Conservation (phyloP, 495 filamentous ascomycete species). For the Xylaria scruposa region DNA sequence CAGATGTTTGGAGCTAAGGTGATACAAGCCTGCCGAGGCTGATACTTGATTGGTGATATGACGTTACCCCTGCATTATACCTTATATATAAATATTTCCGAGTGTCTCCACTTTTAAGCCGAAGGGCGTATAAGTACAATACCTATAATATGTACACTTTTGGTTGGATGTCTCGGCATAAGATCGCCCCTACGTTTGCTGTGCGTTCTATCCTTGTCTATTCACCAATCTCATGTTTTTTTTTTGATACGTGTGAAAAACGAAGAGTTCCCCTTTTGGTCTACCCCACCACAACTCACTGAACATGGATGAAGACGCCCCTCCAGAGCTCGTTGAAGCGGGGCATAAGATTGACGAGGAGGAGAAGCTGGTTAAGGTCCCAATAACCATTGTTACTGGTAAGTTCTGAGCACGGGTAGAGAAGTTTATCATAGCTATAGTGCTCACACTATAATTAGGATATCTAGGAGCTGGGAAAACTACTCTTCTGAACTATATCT, state of each 20-base stretch:
- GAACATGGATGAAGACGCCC: slow-evolving; percentile 68
- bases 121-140: neutral
- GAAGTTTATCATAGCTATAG: slow-evolving; percentile 7
- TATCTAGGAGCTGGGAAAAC: slow-evolving; percentile 97
- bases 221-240: neutral
- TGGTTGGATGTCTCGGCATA: neutral
- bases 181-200: neutral
- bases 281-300: slow-evolving; percentile 29
- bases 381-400: slow-evolving; percentile 96
- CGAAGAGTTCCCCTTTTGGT: neutral
- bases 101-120: neutral
- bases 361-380: slow-evolving; percentile 71
- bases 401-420: slow-evolving; percentile 35
- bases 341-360: slow-evolving; percentile 42
- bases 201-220: neutral
- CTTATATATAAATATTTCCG: neutral
- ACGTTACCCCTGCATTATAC: slow-evolving; percentile 9
- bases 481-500: slow-evolving; percentile 92
- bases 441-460: slow-evolving; percentile 45
- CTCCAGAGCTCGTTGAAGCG: slow-evolving; percentile 73
- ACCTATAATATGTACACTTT: neutral
- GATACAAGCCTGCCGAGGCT: neutral
- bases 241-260: neutral
- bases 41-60: neutral
- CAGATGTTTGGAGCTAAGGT: neutral